Evolutionary conservation across 345 rosid genomes (phyloP).

Genomic region (Noccaea bulbosa): DNA sequence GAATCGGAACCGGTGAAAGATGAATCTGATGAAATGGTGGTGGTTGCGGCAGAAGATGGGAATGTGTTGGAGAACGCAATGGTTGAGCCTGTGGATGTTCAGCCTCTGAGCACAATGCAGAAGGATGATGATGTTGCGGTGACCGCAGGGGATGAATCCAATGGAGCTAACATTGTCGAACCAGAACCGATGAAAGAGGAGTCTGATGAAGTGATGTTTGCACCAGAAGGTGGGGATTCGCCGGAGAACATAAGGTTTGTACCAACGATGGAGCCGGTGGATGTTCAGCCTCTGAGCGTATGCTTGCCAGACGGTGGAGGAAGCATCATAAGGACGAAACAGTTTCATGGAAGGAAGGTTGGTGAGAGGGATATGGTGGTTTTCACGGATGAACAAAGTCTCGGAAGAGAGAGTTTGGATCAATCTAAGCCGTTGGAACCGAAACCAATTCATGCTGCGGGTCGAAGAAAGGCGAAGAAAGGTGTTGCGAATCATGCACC

Average conservation of each 20-base stretch:
- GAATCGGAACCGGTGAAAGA: constrained; percentile 25
- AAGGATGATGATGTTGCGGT: not conserved
- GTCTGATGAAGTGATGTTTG: not conserved
- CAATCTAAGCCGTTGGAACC: not conserved
- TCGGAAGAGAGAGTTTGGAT: constrained; percentile 24
- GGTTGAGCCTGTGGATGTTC: not conserved
- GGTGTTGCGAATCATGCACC: constrained; percentile 29
- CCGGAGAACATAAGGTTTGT: not conserved
- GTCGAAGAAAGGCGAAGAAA: constrained; percentile 49
- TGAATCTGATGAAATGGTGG: not conserved
- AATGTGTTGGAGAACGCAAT: not conserved
- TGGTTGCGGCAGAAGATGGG: not conserved
- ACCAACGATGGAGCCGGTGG: not conserved
- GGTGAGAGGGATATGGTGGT: constrained; percentile 20
- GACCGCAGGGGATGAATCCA: not conserved
- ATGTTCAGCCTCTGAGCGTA: constrained; percentile 15
- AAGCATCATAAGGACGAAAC: too few relatives aligned
- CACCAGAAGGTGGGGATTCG: not conserved
- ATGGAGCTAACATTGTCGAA: constrained; percentile 10
- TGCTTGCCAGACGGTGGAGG: constrained; percentile 8
- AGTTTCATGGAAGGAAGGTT: too few relatives aligned
- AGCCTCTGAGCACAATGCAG: not conserved
- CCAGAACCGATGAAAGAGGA: constrained; percentile 17
- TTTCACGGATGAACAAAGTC: not conserved
- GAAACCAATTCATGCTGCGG: constrained; percentile 24